Conservation (phyloP, 805 yeast species). For the Isabelozyma gotoi region DNA sequence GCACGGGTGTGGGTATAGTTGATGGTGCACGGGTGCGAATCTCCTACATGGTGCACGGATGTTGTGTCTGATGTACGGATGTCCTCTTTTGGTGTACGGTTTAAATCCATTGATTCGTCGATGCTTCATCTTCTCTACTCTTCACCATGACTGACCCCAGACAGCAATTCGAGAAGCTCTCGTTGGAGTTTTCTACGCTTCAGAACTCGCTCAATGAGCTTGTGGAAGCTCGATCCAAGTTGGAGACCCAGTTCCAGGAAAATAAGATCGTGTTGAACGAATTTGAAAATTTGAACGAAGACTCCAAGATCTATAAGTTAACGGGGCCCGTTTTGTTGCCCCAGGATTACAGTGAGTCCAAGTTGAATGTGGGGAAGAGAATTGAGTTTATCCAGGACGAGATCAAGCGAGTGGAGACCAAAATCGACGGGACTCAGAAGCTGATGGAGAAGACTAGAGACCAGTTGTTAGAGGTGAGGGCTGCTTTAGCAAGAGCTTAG, state of each 20-base stretch:
- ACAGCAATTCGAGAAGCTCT: slow-evolving; percentile 41
- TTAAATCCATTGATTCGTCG: no score
- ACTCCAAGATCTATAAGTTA: slow-evolving; percentile 78
- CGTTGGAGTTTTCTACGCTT: slow-evolving; percentile 43
- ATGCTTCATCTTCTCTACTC: neutral
- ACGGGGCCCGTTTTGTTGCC: slow-evolving; percentile 93
- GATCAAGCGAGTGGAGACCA: slow-evolving; percentile 70
- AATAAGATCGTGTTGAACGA: slow-evolving; percentile 86
- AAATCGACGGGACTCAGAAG: slow-evolving; percentile 48
- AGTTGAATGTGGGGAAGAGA: slow-evolving; percentile 80
- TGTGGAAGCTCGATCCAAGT: slow-evolving; percentile 72
- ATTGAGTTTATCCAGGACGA: slow-evolving; percentile 83
- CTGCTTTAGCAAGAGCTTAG: slow-evolving; percentile 16
- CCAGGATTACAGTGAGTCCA: slow-evolving; percentile 82
- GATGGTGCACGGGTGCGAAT: no score
- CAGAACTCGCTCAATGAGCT: slow-evolving; percentile 52
- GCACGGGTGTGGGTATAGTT: no score
- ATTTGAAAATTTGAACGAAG: slow-evolving; percentile 61
- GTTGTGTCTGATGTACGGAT: neutral
- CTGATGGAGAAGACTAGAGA: slow-evolving; percentile 60
- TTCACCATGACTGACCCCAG: slow-evolving; percentile 24
- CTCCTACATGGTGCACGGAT: neutral
- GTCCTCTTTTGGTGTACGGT: neutral
- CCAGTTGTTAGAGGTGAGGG: slow-evolving; percentile 48
- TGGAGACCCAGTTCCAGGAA: slow-evolving; percentile 94